phyloP scores from a whole-genome alignment of 768 basidiomycete species.

The Candolleomyces eurysporus region DNA sequence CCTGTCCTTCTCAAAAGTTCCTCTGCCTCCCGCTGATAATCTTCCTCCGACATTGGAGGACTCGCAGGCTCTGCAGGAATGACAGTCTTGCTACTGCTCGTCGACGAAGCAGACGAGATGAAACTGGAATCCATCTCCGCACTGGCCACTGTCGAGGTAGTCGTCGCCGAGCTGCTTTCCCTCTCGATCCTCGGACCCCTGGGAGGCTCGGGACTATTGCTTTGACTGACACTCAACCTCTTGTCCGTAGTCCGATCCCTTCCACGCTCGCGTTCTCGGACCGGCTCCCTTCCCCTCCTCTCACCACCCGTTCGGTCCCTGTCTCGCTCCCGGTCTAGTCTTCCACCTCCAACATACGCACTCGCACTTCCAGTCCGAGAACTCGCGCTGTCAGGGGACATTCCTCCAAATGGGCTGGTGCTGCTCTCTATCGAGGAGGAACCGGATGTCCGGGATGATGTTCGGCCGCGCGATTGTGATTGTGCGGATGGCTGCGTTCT shows the following conservation, averaged over 20 bases:
- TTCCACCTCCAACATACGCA: constrained; percentile 30
- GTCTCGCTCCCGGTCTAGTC: constrained; percentile 27
- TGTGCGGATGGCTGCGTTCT: constrained; percentile 14
- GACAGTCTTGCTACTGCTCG: constrained; percentile 23
- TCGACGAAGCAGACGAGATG: constrained; percentile 20
- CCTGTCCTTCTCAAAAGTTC: constrained; percentile 29
- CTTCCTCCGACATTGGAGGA: constrained; percentile 17
- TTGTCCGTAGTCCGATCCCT: constrained; percentile 12
- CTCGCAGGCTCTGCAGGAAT: constrained; percentile 8
- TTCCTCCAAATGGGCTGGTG: constrained; percentile 30
- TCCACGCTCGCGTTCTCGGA: constrained; percentile 22
- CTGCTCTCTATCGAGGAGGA: constrained; percentile 41
- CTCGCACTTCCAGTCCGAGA: constrained; percentile 19
- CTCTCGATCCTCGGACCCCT: neutral
- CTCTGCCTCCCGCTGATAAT: constrained; percentile 12
- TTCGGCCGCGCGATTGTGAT: constrained; percentile 46
- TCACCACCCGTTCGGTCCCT: constrained; percentile 24
- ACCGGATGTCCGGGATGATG: constrained; percentile 52
- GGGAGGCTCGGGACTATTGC: constrained; percentile 10
- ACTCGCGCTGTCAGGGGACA: constrained; percentile 35
- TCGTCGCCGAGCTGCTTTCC: neutral
- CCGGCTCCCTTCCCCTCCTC: constrained; percentile 41
- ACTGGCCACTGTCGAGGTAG: constrained; percentile 7
- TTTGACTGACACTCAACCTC: constrained; percentile 6
- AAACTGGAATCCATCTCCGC: constrained; percentile 12